Conservation (phyloP, 257 asterid genomes). For the Lycium ferocissimum region DNA sequence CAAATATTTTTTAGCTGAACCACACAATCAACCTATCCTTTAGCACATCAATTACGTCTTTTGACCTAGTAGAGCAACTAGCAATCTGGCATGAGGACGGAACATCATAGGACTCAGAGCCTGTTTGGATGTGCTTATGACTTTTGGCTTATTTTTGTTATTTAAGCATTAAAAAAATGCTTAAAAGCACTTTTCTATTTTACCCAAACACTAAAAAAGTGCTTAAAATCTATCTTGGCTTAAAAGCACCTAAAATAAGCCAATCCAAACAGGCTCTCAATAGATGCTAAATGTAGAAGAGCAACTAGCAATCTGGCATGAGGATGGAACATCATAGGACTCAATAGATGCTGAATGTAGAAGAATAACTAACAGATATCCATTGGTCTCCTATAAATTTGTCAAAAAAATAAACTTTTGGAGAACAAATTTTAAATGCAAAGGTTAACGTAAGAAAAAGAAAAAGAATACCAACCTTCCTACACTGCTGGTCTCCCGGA, state of each 20-base stretch:
- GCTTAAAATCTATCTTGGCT: no score
- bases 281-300: background rate
- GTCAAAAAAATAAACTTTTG: background rate
- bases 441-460: background rate
- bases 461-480: conserved; percentile 50
- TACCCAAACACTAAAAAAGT: no score
- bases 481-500: conserved; percentile 66
- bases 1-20: conserved; percentile 2
- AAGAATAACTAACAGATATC: background rate
- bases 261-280: no score
- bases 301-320: background rate
- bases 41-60: background rate
- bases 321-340: conserved; percentile 5
- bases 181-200: no score
- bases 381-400: background rate
- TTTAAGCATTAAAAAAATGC: no score
- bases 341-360: background rate
- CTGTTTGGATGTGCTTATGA: no score
- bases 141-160: no score
- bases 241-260: no score
- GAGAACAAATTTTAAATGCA: conserved; percentile 1
- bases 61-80: conserved; percentile 14
- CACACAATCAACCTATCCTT: background rate
- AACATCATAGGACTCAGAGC: background rate
- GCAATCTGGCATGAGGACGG: conserved; percentile 2